Evolutionary conservation across 2,329 filamentous ascomycete species (phyloP).

Genomic region (Sporothrix humicola): DNA sequence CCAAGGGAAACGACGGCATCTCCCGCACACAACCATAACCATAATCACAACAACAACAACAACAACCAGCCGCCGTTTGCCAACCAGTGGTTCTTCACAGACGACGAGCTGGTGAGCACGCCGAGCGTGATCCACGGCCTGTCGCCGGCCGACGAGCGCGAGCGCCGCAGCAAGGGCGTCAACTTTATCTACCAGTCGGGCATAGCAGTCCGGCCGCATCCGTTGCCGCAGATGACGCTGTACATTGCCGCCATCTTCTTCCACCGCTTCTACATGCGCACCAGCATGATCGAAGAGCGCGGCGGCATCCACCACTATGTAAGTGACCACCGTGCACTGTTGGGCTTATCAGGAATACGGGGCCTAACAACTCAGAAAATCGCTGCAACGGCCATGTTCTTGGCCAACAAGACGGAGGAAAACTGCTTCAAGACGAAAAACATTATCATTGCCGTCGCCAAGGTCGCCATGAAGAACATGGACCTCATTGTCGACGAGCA

Average conservation of each 20-base stretch:
- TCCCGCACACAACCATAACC: background rate
- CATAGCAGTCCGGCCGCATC: conserved; percentile 73
- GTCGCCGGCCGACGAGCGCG: conserved; percentile 74
- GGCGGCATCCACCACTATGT: conserved; percentile 89
- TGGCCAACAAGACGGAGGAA: conserved; percentile 97
- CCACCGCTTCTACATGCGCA: conserved; percentile 93
- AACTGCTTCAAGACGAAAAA: conserved; percentile 96
- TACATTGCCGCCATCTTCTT: conserved; percentile 94
- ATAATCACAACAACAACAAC: background rate
- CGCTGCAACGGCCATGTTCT: conserved; percentile 87
- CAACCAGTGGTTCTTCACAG: conserved; percentile 87
- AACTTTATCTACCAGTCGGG: conserved; percentile 97
- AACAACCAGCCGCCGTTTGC: conserved; percentile 38
- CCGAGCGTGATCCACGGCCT: conserved; percentile 87
- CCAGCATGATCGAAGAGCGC: conserved; percentile 76
- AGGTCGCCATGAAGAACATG: conserved; percentile 92
- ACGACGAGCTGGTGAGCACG: conserved; percentile 79
- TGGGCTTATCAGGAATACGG: too few relatives aligned
- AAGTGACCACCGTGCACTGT: too few relatives aligned
- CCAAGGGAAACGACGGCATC: conserved; percentile 3
- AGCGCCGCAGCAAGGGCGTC: conserved; percentile 84
- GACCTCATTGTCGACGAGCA: conserved; percentile 93
- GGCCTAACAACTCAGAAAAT: conserved; percentile 62
- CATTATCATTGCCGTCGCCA: conserved; percentile 89
- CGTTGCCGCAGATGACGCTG: conserved; percentile 84